These are phyloP conservation scores for Borovskyia barvae DNA, from an alignment of 208 protist species.

Conservation along the genomic window DNA sequence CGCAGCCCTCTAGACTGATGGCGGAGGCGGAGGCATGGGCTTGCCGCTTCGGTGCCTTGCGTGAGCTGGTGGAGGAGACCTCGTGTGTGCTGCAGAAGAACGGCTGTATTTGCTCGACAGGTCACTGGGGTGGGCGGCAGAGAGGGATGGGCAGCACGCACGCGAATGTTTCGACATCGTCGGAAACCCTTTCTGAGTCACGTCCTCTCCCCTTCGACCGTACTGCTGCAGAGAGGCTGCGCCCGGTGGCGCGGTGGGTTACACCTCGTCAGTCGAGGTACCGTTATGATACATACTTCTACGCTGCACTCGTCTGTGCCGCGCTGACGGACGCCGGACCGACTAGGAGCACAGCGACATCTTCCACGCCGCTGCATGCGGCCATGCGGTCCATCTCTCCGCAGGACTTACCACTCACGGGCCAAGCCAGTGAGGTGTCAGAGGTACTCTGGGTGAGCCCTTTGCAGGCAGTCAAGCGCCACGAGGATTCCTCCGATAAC, in stretches of 20 bases:
- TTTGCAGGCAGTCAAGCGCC: constrained; percentile 35
- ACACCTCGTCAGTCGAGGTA: constrained; percentile 40
- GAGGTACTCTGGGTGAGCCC: constrained; percentile 54
- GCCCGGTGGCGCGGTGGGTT: constrained; percentile 45
- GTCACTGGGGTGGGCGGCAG: constrained; percentile 5
- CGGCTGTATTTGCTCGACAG: constrained; percentile 6
- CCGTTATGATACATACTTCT: constrained; percentile 66
- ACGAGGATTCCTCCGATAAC: constrained; percentile 25
- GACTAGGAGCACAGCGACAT: too few relatives aligned
- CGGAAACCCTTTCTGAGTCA: not conserved
- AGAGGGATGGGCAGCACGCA: not conserved
- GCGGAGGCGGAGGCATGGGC: constrained; percentile 20
- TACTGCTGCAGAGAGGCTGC: constrained; percentile 12
- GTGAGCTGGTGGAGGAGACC: constrained; percentile 56
- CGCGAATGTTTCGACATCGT: not conserved
- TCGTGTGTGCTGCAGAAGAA: constrained; percentile 33
- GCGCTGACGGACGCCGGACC: too few relatives aligned
- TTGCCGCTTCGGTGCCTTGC: constrained; percentile 36
- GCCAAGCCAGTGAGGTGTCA: constrained; percentile 34
- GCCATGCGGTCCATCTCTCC: constrained; percentile 2
- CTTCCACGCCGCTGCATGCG: too few relatives aligned
- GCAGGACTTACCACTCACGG: constrained; percentile 28
- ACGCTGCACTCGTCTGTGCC: constrained; percentile 20
- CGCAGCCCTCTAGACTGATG: not conserved
- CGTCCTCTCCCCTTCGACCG: constrained; percentile 13